A percentile compares a stretch with the other conserved stretches of the same genome.
These are phyloP conservation scores for Septoria petroselini DNA, from an alignment of 2,329 filamentous ascomycete species.

Conservation along the genomic window DNA sequence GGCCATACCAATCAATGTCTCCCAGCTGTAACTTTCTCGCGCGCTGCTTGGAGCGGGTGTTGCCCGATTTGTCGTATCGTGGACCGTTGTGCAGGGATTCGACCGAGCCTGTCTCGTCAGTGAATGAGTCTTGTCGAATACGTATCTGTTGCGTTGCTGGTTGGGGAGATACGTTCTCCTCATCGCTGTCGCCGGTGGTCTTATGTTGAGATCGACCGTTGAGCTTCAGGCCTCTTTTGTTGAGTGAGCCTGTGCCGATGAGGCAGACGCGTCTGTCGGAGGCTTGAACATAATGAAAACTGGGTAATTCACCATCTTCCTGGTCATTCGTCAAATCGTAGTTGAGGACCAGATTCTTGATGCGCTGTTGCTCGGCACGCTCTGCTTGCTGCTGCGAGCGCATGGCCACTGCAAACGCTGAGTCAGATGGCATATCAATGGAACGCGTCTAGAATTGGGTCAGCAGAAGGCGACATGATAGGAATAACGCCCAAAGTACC, in stretches of 20 bases:
- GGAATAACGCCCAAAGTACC: slow-evolving; percentile 46
- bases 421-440: slow-evolving; percentile 85
- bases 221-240: slow-evolving; percentile 39
- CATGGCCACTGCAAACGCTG: slow-evolving; percentile 93
- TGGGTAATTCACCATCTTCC: slow-evolving; percentile 66
- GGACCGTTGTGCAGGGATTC: slow-evolving; percentile 45
- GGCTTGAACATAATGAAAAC: slow-evolving; percentile 43
- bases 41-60: slow-evolving; percentile 71
- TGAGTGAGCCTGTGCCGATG: slow-evolving; percentile 38
- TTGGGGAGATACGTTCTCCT: slow-evolving; percentile 14
- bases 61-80: slow-evolving; percentile 55
- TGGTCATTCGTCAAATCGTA: slow-evolving; percentile 81
- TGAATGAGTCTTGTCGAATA: slow-evolving; percentile 21
- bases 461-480: not conserved
- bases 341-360: slow-evolving; percentile 96
- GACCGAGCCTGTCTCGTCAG: slow-evolving; percentile 36
- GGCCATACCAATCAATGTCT: slow-evolving; percentile 89
- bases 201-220: slow-evolving; percentile 34
- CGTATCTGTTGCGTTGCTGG: slow-evolving; percentile 13
- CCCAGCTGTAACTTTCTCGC: slow-evolving; percentile 88
- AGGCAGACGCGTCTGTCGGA: slow-evolving; percentile 49
- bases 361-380: slow-evolving; percentile 92
- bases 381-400: slow-evolving; percentile 92
- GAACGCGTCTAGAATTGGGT: slow-evolving; percentile 68
- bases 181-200: slow-evolving; percentile 23